These are phyloP conservation scores for Antrodiella citrinella DNA, from an alignment of 768 basidiomycete species.

Conservation along the genomic window DNA sequence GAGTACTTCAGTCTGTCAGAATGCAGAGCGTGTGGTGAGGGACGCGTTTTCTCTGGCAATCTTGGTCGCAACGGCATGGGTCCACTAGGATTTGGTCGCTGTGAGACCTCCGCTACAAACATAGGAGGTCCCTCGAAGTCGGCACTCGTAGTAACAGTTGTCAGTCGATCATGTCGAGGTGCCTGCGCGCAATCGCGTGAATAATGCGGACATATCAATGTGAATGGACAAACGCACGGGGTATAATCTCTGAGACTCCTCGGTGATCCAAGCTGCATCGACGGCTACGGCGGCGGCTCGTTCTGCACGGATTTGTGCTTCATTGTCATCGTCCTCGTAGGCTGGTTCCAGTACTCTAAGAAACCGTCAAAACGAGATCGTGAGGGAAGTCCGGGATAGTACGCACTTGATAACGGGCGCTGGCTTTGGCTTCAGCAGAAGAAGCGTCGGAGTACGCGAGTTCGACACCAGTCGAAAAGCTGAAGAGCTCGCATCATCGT, in stretches of 20 bases:
- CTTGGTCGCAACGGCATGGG: neutral
- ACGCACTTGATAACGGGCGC: constrained; percentile 15
- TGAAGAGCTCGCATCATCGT: too few relatives aligned
- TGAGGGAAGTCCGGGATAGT: neutral
- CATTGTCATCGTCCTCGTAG: constrained; percentile 21
- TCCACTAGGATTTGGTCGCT: neutral
- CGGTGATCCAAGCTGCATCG: constrained; percentile 18
- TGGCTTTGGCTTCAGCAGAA: constrained; percentile 15
- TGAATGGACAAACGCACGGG: constrained; percentile 15
- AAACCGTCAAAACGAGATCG: neutral
- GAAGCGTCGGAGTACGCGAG: constrained; percentile 9
- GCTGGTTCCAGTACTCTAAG: constrained; percentile 20
- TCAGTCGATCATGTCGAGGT: neutral
- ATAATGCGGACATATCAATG: neutral
- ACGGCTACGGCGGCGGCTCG: constrained; percentile 23
- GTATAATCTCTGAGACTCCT: constrained; percentile 14
- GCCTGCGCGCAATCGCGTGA: neutral
- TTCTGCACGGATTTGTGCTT: constrained; percentile 17
- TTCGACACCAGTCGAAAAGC: constrained; percentile 20
- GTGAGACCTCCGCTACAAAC: neutral
- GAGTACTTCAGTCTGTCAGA: constrained; percentile 12
- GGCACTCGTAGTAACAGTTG: neutral
- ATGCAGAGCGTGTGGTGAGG: constrained; percentile 16
- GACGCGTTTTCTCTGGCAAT: constrained; percentile 6
- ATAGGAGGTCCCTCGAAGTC: neutral